phyloP scores from a whole-genome alignment of 1,139 yeast species.

The Geotrichum reessii region DNA sequence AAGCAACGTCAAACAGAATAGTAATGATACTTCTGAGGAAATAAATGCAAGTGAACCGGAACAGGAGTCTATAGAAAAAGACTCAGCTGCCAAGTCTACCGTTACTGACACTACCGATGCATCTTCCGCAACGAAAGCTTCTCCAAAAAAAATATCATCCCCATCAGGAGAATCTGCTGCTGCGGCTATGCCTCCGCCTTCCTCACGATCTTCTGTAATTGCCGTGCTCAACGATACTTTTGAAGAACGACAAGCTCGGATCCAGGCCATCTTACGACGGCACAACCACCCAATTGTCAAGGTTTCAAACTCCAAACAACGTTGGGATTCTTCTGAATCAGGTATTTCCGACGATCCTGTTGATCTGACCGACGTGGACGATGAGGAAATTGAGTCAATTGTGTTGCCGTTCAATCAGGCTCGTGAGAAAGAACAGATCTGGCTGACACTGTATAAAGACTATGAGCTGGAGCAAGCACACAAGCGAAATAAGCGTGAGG shows the following conservation, averaged over 20 bases:
- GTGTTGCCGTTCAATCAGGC: slow-evolving; percentile 64
- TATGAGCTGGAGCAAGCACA: slow-evolving; percentile 79
- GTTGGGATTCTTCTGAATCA: slow-evolving; percentile 32
- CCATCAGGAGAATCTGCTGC: not conserved
- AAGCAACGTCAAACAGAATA: not conserved
- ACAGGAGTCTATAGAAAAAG: not conserved
- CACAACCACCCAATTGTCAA: slow-evolving; percentile 18
- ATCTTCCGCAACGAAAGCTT: not conserved
- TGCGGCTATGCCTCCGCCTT: not conserved
- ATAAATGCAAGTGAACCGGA: no score
- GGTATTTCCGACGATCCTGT: slow-evolving; percentile 57
- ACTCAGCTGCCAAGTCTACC: not conserved
- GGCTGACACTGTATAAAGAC: slow-evolving; percentile 87
- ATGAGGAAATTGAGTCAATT: slow-evolving; percentile 60
- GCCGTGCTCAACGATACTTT: slow-evolving; percentile 2
- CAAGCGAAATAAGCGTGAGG: slow-evolving; percentile 75
- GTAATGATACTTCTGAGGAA: slow-evolving; percentile 5
- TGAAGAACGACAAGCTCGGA: slow-evolving; percentile 15
- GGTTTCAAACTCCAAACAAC: slow-evolving; percentile 1
- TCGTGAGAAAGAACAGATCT: slow-evolving; percentile 63
- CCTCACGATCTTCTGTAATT: not conserved
- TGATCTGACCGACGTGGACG: slow-evolving; percentile 71
- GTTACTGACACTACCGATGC: not conserved
- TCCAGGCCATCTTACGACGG: slow-evolving; percentile 16
- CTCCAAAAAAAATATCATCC: not conserved